A percentile compares a stretch with the other conserved stretches of the same genome.
These are phyloP conservation scores for Sclerotinia trifoliorum DNA, from an alignment of 2,329 filamentous ascomycete genomes.

Conservation along the genomic window DNA sequence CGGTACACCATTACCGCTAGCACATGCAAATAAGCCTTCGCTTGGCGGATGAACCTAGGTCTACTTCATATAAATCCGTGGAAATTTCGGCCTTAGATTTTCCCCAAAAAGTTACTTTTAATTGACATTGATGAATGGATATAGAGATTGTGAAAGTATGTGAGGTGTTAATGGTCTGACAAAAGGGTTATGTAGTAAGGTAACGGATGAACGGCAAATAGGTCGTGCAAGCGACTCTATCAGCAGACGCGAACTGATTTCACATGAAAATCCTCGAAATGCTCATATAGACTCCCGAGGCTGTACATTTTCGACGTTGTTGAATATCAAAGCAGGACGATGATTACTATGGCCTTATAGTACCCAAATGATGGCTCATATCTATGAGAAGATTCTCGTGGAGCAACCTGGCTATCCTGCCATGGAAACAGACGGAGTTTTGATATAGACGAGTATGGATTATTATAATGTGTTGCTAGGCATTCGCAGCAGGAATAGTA, in stretches of 20 bases:
- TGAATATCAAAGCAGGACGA: neutral
- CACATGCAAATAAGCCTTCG: slow-evolving; percentile 9
- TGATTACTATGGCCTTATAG: neutral
- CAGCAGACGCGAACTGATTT: neutral
- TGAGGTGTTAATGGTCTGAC: neutral
- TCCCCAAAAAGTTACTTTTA: neutral
- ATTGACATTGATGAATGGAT: neutral
- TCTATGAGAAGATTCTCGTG: neutral
- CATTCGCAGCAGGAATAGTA: neutral
- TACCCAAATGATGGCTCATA: neutral
- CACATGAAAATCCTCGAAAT: neutral
- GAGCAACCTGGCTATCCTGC: neutral
- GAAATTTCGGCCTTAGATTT: neutral
- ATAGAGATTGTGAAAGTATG: neutral
- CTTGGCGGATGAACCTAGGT: neutral
- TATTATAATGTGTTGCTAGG: neutral
- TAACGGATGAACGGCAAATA: too few species aligned
- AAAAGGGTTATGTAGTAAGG: neutral
- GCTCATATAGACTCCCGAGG: too few species aligned
- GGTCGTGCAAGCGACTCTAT: neutral
- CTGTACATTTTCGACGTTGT: neutral
- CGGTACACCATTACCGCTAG: neutral
- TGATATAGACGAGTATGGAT: neutral
- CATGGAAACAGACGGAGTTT: neutral
- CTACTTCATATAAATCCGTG: neutral